phyloP scores from a whole-genome alignment of 108 stramenopile species.

The Nitzschia sp. region DNA sequence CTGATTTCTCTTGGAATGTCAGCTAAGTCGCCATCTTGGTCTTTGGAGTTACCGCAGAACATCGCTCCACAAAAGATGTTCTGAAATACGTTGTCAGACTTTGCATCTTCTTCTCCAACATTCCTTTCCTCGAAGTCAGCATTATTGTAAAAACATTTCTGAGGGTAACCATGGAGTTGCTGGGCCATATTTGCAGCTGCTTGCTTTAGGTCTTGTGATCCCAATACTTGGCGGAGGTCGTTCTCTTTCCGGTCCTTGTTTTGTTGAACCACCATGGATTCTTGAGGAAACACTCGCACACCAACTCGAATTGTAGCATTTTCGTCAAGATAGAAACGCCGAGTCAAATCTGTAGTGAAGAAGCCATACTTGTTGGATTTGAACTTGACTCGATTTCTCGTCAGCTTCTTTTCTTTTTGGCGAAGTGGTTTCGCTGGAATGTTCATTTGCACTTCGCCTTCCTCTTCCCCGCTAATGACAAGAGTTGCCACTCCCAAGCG shows the following conservation, averaged over 20 bases:
- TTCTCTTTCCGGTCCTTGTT: slow-evolving; percentile 24
- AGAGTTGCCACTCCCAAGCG: slow-evolving; percentile 47
- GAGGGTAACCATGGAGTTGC: not conserved
- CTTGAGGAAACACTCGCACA: slow-evolving; percentile 39
- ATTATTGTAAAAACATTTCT: not conserved
- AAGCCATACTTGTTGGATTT: slow-evolving; percentile 30
- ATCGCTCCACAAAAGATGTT: slow-evolving; percentile 26
- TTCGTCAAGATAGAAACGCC: slow-evolving; percentile 33
- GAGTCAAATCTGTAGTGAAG: slow-evolving; percentile 27
- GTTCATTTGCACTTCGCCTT: slow-evolving; percentile 32
- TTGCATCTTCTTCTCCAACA: not conserved
- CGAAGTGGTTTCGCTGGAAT: slow-evolving; percentile 22
- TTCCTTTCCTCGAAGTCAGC: not conserved
- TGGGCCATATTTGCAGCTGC: not conserved
- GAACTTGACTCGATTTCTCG: slow-evolving; percentile 11
- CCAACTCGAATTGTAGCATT: slow-evolving; percentile 40
- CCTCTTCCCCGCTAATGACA: slow-evolving; percentile 52
- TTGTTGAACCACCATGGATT: slow-evolving; percentile 6
- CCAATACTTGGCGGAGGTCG: slow-evolving; percentile 19
- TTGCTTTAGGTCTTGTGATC: slow-evolving; percentile 12
- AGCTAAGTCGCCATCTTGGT: not conserved
- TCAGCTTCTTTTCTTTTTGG: slow-evolving; percentile 20
- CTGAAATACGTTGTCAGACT: slow-evolving; percentile 1
- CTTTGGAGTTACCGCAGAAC: not conserved
- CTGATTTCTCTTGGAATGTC: slow-evolving; percentile 24